Evolutionary conservation across 441 rosid genomes (phyloP).

Genomic region (Populus tomentosa): DNA sequence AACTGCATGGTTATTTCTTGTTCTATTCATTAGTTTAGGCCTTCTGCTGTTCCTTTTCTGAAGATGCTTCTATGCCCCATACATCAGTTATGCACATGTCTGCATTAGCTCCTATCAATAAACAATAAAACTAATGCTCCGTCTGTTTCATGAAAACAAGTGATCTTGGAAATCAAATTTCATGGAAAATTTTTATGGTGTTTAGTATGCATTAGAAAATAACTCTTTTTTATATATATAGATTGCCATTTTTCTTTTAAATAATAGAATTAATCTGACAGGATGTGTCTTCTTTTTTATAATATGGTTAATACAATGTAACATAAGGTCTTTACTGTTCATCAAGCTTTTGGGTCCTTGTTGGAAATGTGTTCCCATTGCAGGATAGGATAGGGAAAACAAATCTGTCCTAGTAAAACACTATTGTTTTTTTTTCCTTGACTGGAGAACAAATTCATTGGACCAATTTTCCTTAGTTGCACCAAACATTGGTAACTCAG

Average conservation of each 20-base stretch:
- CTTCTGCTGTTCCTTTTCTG: background rate
- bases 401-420: background rate
- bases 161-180: background rate
- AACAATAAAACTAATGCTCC: background rate
- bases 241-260: background rate
- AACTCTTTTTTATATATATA: background rate
- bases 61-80: background rate
- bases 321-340: background rate
- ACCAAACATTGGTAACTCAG: background rate
- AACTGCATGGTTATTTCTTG: slow-evolving; percentile 4
- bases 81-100: background rate
- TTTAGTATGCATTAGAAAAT: background rate
- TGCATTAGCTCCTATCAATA: background rate
- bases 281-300: background rate
- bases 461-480: background rate
- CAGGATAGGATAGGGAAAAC: background rate
- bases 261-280: background rate
- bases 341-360: background rate
- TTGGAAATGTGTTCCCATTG: background rate
- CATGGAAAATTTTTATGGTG: background rate
- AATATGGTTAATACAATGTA: background rate
- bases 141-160: background rate
- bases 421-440: too few relatives aligned
- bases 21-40: background rate
- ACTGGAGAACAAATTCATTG: background rate